A percentile compares a stretch with the other conserved stretches of the same genome.
These are phyloP conservation scores for Rhypophila decipiens DNA, from an alignment of 495 filamentous ascomycete species.

Conservation along the genomic window DNA sequence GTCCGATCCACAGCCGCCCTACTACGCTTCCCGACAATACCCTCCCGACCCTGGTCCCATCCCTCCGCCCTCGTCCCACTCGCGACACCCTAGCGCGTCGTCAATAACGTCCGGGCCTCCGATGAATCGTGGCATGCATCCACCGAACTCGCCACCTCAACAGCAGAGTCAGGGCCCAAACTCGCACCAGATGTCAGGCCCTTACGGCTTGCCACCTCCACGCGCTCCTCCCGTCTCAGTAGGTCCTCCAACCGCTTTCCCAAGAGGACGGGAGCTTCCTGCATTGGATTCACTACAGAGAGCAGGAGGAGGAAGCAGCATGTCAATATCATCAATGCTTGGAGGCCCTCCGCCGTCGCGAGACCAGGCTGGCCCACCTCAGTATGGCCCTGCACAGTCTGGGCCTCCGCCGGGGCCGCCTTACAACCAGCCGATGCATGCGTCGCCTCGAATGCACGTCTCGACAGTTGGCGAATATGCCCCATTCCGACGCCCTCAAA, in stretches of 20 bases:
- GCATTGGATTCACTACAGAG: constrained; percentile 43
- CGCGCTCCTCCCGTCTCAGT: constrained; percentile 46
- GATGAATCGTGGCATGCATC: constrained; percentile 46
- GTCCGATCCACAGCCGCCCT: constrained; percentile 41
- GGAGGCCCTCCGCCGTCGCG: constrained; percentile 53
- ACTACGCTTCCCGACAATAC: constrained; percentile 39
- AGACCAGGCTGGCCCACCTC: constrained; percentile 43
- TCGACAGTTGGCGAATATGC: constrained; percentile 46
- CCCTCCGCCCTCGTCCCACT: constrained; percentile 33
- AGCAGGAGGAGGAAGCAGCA: constrained; percentile 58
- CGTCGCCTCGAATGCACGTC: constrained; percentile 45
- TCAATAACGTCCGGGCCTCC: constrained; percentile 39
- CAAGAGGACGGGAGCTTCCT: constrained; percentile 49
- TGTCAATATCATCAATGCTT: constrained; percentile 96
- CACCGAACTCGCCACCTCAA: constrained; percentile 44
- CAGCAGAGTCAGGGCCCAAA: constrained; percentile 33
- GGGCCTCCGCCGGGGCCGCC: constrained; percentile 41
- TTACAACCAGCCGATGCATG: constrained; percentile 41
- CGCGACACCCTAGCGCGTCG: constrained; percentile 48
- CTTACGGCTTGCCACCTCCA: constrained; percentile 41
- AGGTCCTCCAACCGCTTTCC: constrained; percentile 45
- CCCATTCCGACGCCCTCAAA: constrained; percentile 62
- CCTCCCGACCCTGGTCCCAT: constrained; percentile 39
- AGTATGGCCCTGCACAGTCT: constrained; percentile 49
- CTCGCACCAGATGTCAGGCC: constrained; percentile 34